A percentile compares a stretch with the other conserved stretches of the same genome.
Conservation (phyloP, 176 grass and related monocot genomes). For the Avena sativa region DNA sequence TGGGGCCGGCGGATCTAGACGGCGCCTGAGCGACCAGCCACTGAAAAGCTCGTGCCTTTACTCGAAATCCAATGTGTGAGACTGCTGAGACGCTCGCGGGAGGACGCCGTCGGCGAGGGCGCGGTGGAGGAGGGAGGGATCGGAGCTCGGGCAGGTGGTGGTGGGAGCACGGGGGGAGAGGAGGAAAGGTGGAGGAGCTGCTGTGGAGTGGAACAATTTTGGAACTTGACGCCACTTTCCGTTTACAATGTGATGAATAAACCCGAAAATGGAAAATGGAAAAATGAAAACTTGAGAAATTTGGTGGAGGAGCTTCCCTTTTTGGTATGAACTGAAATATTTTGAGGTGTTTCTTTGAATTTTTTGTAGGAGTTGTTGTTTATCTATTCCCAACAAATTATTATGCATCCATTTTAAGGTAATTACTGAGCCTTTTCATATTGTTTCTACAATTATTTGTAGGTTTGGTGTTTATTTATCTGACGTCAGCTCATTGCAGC, state of each 20-base stretch:
- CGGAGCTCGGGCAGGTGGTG: not conserved
- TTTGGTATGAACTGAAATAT: not conserved
- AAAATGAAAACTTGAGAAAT: not conserved
- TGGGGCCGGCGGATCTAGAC: not conserved
- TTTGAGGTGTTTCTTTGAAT: not conserved
- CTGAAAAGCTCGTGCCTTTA: not conserved
- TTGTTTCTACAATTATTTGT: too few relatives aligned
- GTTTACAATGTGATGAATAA: not conserved
- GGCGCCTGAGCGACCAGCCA: not conserved
- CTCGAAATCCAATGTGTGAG: not conserved
- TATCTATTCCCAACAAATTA: too few relatives aligned
- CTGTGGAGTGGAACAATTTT: not conserved
- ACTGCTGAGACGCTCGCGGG: too few relatives aligned
- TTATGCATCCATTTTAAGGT: too few relatives aligned
- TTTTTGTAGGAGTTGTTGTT: too few relatives aligned
- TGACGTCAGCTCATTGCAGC: too few relatives aligned
- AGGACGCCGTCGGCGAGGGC: too few relatives aligned
- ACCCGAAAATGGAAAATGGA: not conserved
- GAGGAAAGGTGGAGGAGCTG: conserved; percentile 12
- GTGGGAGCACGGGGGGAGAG: not conserved
- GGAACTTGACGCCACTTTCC: not conserved
- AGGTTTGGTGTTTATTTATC: too few relatives aligned
- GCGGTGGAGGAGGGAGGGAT: not conserved
- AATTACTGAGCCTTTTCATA: too few relatives aligned
- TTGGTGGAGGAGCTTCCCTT: not conserved